Conservation (phyloP, 805 yeast genomes). For the Spathaspora hagerdaliae region DNA sequence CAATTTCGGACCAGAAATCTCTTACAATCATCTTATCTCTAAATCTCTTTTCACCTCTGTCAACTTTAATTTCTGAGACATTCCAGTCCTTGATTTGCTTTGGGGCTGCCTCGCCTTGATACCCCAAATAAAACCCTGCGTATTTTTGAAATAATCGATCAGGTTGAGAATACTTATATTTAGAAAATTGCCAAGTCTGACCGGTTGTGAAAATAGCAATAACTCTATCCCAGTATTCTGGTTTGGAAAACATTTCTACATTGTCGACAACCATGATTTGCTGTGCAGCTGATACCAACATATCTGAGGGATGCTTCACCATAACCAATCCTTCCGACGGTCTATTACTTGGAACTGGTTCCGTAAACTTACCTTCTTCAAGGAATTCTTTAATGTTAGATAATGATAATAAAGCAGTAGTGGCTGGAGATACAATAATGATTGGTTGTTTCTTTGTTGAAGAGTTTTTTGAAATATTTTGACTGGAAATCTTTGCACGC, state of each 20-base stretch:
- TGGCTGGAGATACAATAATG: slow-evolving; percentile 41
- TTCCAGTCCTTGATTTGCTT: slow-evolving; percentile 81
- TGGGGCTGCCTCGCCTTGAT: slow-evolving; percentile 78
- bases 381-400: slow-evolving; percentile 44
- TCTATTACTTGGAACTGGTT: slow-evolving; percentile 41
- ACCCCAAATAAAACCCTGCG: slow-evolving; percentile 76
- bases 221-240: slow-evolving; percentile 97
- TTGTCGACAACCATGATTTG: slow-evolving; percentile 82
- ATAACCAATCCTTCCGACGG: slow-evolving; percentile 41
- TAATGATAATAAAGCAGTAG: slow-evolving; percentile 38
- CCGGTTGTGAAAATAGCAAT: slow-evolving; percentile 96
- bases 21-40: slow-evolving; percentile 85
- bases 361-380: slow-evolving; percentile 65
- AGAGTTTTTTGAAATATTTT: slow-evolving; percentile 2
- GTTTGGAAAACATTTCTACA: slow-evolving; percentile 76
- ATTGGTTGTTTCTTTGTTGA: slow-evolving; percentile 36
- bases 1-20: slow-evolving; percentile 80
- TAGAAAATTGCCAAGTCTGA: slow-evolving; percentile 93
- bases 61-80: slow-evolving; percentile 72
- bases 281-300: slow-evolving; percentile 48
- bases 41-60: slow-evolving; percentile 73
- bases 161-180: slow-evolving; percentile 81
- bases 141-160: slow-evolving; percentile 74
- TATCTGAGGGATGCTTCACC: slow-evolving; percentile 52
- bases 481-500: slow-evolving; percentile 14